These are phyloP conservation scores for Colletotrichum graminicola DNA, from an alignment of 2,329 filamentous ascomycete species.

Conservation along the genomic window DNA sequence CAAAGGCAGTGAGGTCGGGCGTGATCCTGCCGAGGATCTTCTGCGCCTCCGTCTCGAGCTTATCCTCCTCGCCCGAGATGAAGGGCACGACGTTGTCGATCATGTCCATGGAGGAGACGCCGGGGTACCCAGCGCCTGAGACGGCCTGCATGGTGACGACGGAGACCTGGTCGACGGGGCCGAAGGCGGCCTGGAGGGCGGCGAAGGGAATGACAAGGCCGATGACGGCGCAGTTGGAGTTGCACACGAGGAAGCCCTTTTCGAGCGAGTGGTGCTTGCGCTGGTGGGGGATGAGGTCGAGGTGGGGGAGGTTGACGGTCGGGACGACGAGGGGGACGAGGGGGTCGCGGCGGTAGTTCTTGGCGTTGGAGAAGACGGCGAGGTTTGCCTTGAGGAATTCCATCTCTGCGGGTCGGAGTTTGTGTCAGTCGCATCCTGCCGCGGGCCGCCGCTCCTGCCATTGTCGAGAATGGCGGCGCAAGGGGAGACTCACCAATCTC, in stretches of 20 bases:
- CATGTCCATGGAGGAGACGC: conserved; percentile 94
- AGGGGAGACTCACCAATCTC: conserved; percentile 77
- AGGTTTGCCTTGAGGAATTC: conserved; percentile 90
- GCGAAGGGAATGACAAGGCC: conserved; percentile 95
- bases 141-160: conserved; percentile 97
- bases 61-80: conserved; percentile 95
- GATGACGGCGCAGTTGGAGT: conserved; percentile 98
- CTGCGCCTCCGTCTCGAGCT: conserved; percentile 92
- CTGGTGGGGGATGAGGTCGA: conserved; percentile 91
- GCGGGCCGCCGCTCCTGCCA: neutral
- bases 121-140: conserved; percentile 91
- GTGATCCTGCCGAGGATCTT: conserved; percentile 91
- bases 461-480: neutral
- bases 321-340: conserved; percentile 94
- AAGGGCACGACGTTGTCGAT: conserved; percentile 96
- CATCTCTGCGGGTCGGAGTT: conserved; percentile 72
- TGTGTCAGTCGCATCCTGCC: conserved; percentile 21
- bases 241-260: conserved; percentile 95
- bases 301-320: conserved; percentile 90
- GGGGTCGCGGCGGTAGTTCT: conserved; percentile 94
- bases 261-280: conserved; percentile 77
- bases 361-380: conserved; percentile 96
- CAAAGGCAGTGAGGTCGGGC: conserved; percentile 77
- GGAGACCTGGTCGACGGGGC: conserved; percentile 78
- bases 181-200: conserved; percentile 87